Evolutionary conservation across 73 alveolate genomes (phyloP), one percentile per base, ranked within the genome.

Genomic region (Paramecium tetraurelia): DNA sequence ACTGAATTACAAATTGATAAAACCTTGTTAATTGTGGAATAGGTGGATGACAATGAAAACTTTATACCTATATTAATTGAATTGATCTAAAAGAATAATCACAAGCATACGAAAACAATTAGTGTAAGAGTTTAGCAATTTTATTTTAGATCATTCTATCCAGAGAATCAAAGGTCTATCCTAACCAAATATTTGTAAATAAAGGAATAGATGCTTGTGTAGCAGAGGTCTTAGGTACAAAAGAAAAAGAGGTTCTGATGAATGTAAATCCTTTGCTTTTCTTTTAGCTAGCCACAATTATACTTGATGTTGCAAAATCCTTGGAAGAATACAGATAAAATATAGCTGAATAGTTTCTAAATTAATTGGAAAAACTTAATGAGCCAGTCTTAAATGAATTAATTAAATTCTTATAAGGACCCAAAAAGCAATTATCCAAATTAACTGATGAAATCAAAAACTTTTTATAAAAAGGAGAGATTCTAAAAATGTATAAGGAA

Each of bases 401-500:
- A 20, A 80, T 80, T 7, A 46, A 80, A 43, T 80, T n/a, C 9
- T 36, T 80, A 14, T 4, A 80, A 44, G 57, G 57, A 5, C 90
- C 90, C 46, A 80, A 44, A 43, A 43, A 20, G 27, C 10, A 27
- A 80, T 2, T 48, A 40, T 80, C 90, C 21, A 40, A 35, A 35
- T 24, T 80, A n/a, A 80, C 90, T 10, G 90, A 80, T 41, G 90
- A 80, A 46, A 80, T 80, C 16, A 80, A 80, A 21, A 44, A 41
- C 21, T 80, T 80, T 27, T 48, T 80, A 44, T 10, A 40, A 22
- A 43, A 46, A 44, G 90, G 90, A 22, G 90, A 80, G 21, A 80
- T 80, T 4, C 58, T 80, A 41, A 80, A 80, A 46, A 41, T 80
- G 76, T 80, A 80, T 21, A 80, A 80, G 22, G 72, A 80, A 18